phyloP scores from a whole-genome alignment of 192 early-diverging fungal species.

The Gaertneriomyces sp. region DNA sequence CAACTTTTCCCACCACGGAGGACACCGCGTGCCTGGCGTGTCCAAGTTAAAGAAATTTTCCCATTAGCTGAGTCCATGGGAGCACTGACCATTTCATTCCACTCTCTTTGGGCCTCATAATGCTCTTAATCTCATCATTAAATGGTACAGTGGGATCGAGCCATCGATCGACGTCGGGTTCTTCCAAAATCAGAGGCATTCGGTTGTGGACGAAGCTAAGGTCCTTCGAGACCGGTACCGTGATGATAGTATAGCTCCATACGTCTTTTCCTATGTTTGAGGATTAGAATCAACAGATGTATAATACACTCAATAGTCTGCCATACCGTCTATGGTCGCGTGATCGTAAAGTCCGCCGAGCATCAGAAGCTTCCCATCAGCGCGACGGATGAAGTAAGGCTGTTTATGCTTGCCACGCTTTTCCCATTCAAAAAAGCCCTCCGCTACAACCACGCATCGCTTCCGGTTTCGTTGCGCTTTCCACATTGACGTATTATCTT shows the following conservation, averaged over 20 bases:
- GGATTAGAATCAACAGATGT: too few relatives aligned
- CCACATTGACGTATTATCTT: constrained; percentile 31
- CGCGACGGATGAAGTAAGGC: constrained; percentile 30
- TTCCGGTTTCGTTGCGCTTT: constrained; percentile 26
- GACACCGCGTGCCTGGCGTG: constrained; percentile 17
- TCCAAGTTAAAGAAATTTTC: not conserved
- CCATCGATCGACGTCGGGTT: constrained; percentile 38
- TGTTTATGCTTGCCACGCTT: constrained; percentile 22
- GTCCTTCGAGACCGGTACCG: constrained; percentile 32
- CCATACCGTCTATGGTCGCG: constrained; percentile 52
- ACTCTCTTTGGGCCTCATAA: constrained; percentile 35
- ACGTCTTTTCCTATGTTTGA: not conserved
- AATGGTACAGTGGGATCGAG: constrained; percentile 33
- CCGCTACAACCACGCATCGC: constrained; percentile 41
- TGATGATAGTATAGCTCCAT: constrained; percentile 49
- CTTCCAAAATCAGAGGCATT: constrained; percentile 39
- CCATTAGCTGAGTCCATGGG: not conserved
- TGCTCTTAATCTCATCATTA: constrained; percentile 10
- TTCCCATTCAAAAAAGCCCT: constrained; percentile 49
- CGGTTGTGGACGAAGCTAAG: constrained; percentile 55
- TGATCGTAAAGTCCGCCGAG: constrained; percentile 54
- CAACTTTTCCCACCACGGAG: constrained; percentile 25
- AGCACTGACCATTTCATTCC: constrained; percentile 30
- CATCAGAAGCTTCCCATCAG: constrained; percentile 27
- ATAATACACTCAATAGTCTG: not conserved